Base-by-base conservation (phyloP, 2,329 filamentous ascomycete genomes). In the Gnomoniopsis smithogilvyi region DNA sequence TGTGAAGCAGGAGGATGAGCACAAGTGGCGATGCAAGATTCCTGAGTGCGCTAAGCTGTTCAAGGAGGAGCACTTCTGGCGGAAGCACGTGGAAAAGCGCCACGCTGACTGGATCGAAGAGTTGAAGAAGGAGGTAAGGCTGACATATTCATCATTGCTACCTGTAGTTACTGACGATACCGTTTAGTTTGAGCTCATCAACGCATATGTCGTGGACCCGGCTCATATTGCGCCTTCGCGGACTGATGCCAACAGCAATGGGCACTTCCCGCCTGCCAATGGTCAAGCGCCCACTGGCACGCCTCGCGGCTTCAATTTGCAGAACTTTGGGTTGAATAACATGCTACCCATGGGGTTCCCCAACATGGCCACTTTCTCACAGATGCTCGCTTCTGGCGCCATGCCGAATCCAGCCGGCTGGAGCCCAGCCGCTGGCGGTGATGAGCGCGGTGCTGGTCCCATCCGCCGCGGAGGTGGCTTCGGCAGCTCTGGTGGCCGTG, bases 1-100 rank as follows among this genome's bases (percentile, higher is more conserved):
- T 67, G 91, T 98, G 63, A 97, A 97, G 77, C 94, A 98, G 74
- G 95, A 99, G 73, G 96, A 99, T 67, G 93, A 97, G 73, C 89
- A 94, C 68, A 98, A 98, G 72, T 99, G 89, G 81, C 87, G 96
- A 62, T 99, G 95, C 82, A 96, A 95, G 73, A 93, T 96, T 3
- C 94, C 94, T 1, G 93, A 97, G 43, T 99, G 95, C 74, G 89
- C 90, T 12, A 99, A 99, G 75, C 79, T 99, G 8, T 99, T 99
- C 82, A 98, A 98, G 74, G 95, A 95, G 60, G 90, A 96, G 47
- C 87, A 94, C 67, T 99, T 99, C 72, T 99, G 96, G 94, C 88
- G 87, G 69, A 99, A 99, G 79, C 95, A 99, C 68, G 88, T 98
- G 17, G 94, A 98, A 75, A 99, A 99, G 78, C 87, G 96, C 59